Conservation (phyloP, 2,329 filamentous ascomycete species). For the Septoria petroselini region DNA sequence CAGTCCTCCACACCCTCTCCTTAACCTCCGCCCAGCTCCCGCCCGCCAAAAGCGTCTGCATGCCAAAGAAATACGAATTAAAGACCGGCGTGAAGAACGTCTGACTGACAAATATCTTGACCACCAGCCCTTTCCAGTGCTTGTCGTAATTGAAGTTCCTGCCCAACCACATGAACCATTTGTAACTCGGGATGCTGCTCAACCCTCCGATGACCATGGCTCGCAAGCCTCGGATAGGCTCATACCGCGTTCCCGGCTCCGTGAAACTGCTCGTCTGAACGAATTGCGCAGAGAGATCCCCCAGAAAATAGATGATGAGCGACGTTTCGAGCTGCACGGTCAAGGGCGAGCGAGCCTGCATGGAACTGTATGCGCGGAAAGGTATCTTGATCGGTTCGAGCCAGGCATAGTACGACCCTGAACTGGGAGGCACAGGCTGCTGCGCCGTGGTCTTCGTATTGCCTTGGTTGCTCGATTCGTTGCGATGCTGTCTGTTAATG, state of each 20-base stretch:
- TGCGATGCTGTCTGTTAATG: slow-evolving; percentile 31
- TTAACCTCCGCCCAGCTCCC: slow-evolving; percentile 61
- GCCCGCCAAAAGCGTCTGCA: slow-evolving; percentile 54
- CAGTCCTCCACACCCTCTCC: slow-evolving; percentile 69
- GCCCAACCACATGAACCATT: slow-evolving; percentile 79
- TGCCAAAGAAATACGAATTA: slow-evolving; percentile 53
- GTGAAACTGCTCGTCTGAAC: slow-evolving; percentile 44
- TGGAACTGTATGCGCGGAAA: slow-evolving; percentile 61
- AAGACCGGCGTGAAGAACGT: slow-evolving; percentile 69
- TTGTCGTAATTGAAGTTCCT: slow-evolving; percentile 80
- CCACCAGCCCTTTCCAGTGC: slow-evolving; percentile 64
- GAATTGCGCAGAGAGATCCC: slow-evolving; percentile 73
- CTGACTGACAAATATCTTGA: slow-evolving; percentile 81
- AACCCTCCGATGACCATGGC: slow-evolving; percentile 71
- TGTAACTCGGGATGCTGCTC: slow-evolving; percentile 73
- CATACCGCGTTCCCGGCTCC: slow-evolving; percentile 51
- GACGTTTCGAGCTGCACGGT: slow-evolving; percentile 74
- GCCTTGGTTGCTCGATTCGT: slow-evolving; percentile 23
- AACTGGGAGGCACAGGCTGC: slow-evolving; percentile 22
- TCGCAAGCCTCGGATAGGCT: slow-evolving; percentile 65
- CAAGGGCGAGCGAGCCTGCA: slow-evolving; percentile 70
- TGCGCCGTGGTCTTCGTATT: slow-evolving; percentile 13
- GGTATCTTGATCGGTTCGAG: slow-evolving; percentile 47
- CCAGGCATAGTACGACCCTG: slow-evolving; percentile 47
- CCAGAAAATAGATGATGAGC: slow-evolving; percentile 73